Percentiles rank a stretch among this genome's conserved stretches.
phyloP scores from a whole-genome alignment of 2,329 filamentous ascomycete species.

The Ascochyta rabiei region DNA sequence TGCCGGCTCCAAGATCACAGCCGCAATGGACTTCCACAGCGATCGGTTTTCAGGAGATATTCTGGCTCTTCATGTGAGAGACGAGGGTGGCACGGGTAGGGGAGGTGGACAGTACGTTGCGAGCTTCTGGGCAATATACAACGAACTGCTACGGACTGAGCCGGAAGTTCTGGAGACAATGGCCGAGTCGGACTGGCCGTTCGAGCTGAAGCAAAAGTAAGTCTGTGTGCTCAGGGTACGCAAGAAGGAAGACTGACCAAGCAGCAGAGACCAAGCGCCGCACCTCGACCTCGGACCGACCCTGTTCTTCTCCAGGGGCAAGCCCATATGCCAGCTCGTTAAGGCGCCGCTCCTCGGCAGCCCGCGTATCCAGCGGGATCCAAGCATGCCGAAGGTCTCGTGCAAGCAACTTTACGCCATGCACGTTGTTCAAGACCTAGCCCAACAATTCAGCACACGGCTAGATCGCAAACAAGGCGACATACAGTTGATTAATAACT shows the following conservation, averaged over 20 bases:
- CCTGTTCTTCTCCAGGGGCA: slow-evolving; percentile 45
- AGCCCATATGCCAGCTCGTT: slow-evolving; percentile 46
- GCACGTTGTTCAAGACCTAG: slow-evolving; percentile 36
- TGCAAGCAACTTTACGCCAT: slow-evolving; percentile 39
- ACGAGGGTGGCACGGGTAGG: slow-evolving; percentile 37
- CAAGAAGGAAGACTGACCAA: slow-evolving; percentile 1
- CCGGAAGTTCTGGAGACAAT: slow-evolving; percentile 45
- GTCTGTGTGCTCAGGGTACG: slow-evolving; percentile 4
- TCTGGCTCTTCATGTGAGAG: slow-evolving; percentile 43
- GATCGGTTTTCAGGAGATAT: slow-evolving; percentile 48
- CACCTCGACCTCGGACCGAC: slow-evolving; percentile 44
- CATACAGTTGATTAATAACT: slow-evolving; percentile 47
- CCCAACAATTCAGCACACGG: slow-evolving; percentile 35
- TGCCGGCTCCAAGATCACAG: slow-evolving; percentile 46
- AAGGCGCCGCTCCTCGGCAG: slow-evolving; percentile 47
- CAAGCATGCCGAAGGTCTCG: slow-evolving; percentile 39
- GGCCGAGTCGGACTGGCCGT: slow-evolving; percentile 44
- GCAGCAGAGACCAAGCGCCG: slow-evolving; percentile 31
- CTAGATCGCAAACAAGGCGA: slow-evolving; percentile 45
- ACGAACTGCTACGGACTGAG: slow-evolving; percentile 40
- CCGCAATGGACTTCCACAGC: slow-evolving; percentile 47
- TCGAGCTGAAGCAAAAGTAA: slow-evolving; percentile 48
- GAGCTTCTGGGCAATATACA: slow-evolving; percentile 46
- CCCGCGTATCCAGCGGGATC: slow-evolving; percentile 37
- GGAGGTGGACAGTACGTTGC: slow-evolving; percentile 44